Base-by-base conservation (phyloP, 345 rosid species). In the Garcia nutans region DNA sequence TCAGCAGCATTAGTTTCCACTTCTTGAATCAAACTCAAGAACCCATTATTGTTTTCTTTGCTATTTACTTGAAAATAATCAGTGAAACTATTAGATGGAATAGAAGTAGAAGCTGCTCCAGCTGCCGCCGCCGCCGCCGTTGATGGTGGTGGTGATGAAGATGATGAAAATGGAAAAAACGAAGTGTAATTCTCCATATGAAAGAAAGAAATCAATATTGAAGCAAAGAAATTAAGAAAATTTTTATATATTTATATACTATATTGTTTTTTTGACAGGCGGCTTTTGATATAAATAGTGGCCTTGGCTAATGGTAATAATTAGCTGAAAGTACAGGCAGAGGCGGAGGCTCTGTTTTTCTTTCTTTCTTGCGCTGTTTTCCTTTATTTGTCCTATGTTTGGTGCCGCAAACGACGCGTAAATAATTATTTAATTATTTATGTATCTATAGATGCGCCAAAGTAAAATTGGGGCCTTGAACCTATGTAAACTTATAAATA, bases 371-470 rank as follows among this genome's bases (percentile, higher is more conserved):
- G 41, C 4, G 3, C 3, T 33, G 41, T 3, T 11, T 33, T 49
- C 19, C 17, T 13, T 17, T 5, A n/a, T 54, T 70, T 71, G 42
- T 74, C 79, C 67, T 49, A 6, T 37, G 65, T 19, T 73, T 45
- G 82, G 72, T 52, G 83, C 26, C 86, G 88, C 83, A 65, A 66
- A 74, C 78, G 86, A 60, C 83, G 83, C 81, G 88, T 74, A 73
- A 81, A 24, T 37, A 37, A 37, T 3, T 37, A 37, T 37, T 28
- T 28, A 28, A 28, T 28, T 28, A 28, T 28, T 28, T 28, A 28
- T 28, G 2, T 28, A 28, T 28, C 31, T 2, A 28, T 28, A 28
- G 2, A 28, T 28, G 2, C 2, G 31, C 31, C 31, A 1, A 28
- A 28, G 31, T 28, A 28, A 28, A 28, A 28, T 28, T 28, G 31